These are phyloP conservation scores for Xerocomellus chrysenteron DNA, from an alignment of 768 basidiomycete genomes.

Conservation along the genomic window DNA sequence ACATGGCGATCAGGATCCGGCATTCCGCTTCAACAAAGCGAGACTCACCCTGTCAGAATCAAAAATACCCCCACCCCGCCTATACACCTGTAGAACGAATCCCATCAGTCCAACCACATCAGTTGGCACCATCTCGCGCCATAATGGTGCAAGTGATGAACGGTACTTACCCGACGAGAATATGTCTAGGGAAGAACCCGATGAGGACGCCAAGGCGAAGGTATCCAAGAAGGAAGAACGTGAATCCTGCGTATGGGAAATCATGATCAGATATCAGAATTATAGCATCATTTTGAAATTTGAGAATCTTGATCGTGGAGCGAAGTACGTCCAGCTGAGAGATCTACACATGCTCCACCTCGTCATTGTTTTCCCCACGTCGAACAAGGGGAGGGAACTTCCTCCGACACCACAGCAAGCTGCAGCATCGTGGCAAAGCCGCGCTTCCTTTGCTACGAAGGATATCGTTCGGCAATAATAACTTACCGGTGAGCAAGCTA, in stretches of 20 bases:
- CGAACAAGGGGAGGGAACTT: not conserved
- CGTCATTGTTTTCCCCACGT: not conserved
- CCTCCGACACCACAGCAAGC: not conserved
- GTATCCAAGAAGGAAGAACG: slow-evolving; percentile 84
- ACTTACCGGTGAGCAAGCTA: slow-evolving; percentile 78
- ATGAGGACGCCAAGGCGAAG: slow-evolving; percentile 82
- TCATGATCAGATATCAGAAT: slow-evolving; percentile 6
- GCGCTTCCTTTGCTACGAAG: not conserved
- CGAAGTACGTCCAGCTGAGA: not conserved
- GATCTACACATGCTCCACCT: not conserved
- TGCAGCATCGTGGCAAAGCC: not conserved
- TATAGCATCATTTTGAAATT: slow-evolving; percentile 13
- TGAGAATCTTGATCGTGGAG: not conserved
- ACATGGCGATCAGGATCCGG: slow-evolving; percentile 1
- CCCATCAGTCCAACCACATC: not conserved
- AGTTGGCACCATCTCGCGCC: not conserved
- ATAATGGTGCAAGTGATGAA: not conserved
- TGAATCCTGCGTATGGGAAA: slow-evolving; percentile 34
- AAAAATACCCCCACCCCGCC: slow-evolving; percentile 96
- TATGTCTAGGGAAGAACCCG: slow-evolving; percentile 96
- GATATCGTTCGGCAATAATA: not conserved
- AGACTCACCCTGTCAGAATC: slow-evolving; percentile 76
- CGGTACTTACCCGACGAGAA: slow-evolving; percentile 79
- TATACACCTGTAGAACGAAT: slow-evolving; percentile 55
- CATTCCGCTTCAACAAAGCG: not conserved